Evolutionary conservation across 495 filamentous ascomycete genomes (phyloP).

Genomic region (Penicillium waksmanii): DNA sequence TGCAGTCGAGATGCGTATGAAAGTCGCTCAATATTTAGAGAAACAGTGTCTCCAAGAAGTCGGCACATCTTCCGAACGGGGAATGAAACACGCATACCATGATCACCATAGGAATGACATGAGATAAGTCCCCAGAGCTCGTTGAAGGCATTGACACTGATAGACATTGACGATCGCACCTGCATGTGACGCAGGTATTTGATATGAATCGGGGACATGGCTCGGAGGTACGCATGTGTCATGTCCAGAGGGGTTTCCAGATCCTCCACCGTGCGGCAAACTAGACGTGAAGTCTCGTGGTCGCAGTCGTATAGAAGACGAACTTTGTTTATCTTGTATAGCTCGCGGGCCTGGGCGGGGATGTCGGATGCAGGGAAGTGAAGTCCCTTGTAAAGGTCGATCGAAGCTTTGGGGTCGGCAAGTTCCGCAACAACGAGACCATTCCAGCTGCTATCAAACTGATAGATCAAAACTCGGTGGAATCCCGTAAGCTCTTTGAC

Average conservation of each 20-base stretch:
- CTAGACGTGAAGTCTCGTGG: slow-evolving; percentile 65
- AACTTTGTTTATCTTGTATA: slow-evolving; percentile 68
- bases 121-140: slow-evolving; percentile 91
- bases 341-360: slow-evolving; percentile 76
- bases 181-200: slow-evolving; percentile 93
- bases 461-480: slow-evolving; percentile 91
- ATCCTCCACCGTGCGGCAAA: slow-evolving; percentile 78
- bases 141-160: slow-evolving; percentile 83
- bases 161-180: slow-evolving; percentile 90
- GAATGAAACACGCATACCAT: slow-evolving; percentile 88
- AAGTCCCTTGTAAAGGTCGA: slow-evolving; percentile 86
- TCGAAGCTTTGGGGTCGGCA: slow-evolving; percentile 77
- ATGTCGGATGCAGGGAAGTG: slow-evolving; percentile 94
- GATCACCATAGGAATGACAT: slow-evolving; percentile 82
- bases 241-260: slow-evolving; percentile 80
- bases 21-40: slow-evolving; percentile 85
- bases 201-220: slow-evolving; percentile 84
- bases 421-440: slow-evolving; percentile 87
- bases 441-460: slow-evolving; percentile 84
- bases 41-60: slow-evolving; percentile 85
- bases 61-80: slow-evolving; percentile 93
- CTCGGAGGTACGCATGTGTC: slow-evolving; percentile 82
- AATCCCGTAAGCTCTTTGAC: slow-evolving; percentile 85
- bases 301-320: slow-evolving; percentile 45
- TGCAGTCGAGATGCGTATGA: slow-evolving; percentile 86